phyloP scores from a whole-genome alignment of 306 rosid genomes.

The Dalbergia cochinchinensis region DNA sequence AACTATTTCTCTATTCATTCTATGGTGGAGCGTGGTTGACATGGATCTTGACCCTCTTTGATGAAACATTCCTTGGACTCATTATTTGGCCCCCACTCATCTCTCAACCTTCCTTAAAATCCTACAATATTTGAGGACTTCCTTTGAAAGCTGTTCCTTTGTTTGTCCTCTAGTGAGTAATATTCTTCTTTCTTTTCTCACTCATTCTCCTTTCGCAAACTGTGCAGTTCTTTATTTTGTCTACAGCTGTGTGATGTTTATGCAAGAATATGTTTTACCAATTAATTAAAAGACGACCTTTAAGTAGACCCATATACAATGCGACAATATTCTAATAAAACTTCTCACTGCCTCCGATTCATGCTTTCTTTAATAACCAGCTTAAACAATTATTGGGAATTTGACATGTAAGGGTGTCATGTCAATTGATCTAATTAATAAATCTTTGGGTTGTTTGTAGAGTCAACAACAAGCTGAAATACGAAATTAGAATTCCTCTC shows the following conservation, averaged over 20 bases:
- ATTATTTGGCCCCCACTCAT: conserved; percentile 61
- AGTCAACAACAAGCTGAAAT: background rate
- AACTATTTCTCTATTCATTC: conserved; percentile 11
- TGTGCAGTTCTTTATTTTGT: conserved; percentile 33
- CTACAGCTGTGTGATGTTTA: conserved; percentile 49
- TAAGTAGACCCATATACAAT: conserved; percentile 24
- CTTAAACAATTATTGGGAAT: conserved; percentile 12
- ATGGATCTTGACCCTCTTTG: conserved; percentile 85
- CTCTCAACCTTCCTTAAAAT: conserved; percentile 55
- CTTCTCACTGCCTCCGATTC: conserved; percentile 38
- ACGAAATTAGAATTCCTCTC: background rate
- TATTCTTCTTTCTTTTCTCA: conserved; percentile 18
- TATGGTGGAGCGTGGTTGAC: conserved; percentile 86
- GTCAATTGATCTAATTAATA: conserved; percentile 7
- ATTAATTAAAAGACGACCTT: conserved; percentile 41
- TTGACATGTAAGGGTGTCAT: conserved; percentile 9
- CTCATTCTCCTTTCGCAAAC: conserved; percentile 23
- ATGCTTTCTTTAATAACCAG: conserved; percentile 31
- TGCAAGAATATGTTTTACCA: conserved; percentile 36
- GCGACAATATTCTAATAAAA: conserved; percentile 23
- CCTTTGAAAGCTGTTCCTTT: conserved; percentile 58
- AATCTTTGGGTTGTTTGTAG: background rate
- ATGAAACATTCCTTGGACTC: conserved; percentile 79
- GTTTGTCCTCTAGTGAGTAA: conserved; percentile 60
- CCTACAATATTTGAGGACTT: conserved; percentile 63